These are phyloP conservation scores for Eimeria brunetti DNA, from an alignment of 169 alveolate species.

Conservation along the genomic window DNA sequence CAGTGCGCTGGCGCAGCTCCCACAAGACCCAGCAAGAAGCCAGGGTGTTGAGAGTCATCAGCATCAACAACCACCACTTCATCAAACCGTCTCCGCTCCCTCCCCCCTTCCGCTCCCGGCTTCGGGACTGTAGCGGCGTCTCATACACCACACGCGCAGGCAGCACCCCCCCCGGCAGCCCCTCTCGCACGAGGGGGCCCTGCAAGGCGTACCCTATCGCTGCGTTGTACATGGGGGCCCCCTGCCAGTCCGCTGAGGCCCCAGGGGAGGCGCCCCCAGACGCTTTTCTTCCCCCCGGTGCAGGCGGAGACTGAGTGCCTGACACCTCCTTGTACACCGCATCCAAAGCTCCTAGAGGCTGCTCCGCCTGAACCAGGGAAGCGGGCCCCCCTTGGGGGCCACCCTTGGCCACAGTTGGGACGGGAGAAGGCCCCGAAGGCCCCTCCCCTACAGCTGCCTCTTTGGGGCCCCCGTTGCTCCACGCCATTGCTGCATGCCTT, in stretches of 20 bases:
- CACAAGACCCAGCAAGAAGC: slow-evolving; percentile 37
- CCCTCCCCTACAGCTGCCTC: slow-evolving; percentile 62
- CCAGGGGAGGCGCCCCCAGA: slow-evolving; percentile 31
- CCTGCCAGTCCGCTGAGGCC: slow-evolving; percentile 46
- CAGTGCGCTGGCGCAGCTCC: slow-evolving; percentile 49
- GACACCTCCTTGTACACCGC: slow-evolving; percentile 33
- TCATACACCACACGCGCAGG: slow-evolving; percentile 52
- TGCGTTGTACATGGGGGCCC: not conserved
- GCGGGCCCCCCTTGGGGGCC: not conserved
- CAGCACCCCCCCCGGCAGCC: slow-evolving; percentile 10
- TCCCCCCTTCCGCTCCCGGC: slow-evolving; percentile 7
- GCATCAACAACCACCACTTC: slow-evolving; percentile 46
- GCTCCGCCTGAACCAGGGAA: slow-evolving; percentile 13
- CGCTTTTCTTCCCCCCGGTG: not conserved
- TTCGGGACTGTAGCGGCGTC: slow-evolving; percentile 22
- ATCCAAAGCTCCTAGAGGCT: slow-evolving; percentile 46
- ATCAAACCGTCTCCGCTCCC: not conserved
- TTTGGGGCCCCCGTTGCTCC: slow-evolving; percentile 48
- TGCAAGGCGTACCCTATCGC: slow-evolving; percentile 21
- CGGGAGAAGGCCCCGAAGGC: slow-evolving; percentile 27
- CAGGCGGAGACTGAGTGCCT: slow-evolving; percentile 35
- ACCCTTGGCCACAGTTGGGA: slow-evolving; percentile 19
- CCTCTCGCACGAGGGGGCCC: slow-evolving; percentile 5
- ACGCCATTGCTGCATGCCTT: slow-evolving; percentile 53
- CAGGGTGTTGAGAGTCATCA: slow-evolving; percentile 36